Evolutionary conservation across 768 basidiomycete species (phyloP).

Genomic region (Collybiopsis luxurians): DNA sequence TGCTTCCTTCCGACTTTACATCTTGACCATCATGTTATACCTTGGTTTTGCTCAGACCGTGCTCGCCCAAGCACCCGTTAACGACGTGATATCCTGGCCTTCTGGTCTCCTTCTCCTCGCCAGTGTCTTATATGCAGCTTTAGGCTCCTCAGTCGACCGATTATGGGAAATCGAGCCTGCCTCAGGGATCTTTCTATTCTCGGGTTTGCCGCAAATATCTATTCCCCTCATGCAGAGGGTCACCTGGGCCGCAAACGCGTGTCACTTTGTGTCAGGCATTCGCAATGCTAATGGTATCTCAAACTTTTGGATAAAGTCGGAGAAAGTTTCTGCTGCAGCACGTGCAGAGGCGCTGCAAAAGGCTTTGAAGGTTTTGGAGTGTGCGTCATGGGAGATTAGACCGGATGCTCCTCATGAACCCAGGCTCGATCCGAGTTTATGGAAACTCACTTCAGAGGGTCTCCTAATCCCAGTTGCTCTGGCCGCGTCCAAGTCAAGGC

Average conservation of each 20-base stretch:
- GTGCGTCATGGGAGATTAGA: conserved; percentile 5
- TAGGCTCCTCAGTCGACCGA: conserved; percentile 19
- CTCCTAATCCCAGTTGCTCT: conserved; percentile 5
- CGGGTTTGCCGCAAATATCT: conserved; percentile 21
- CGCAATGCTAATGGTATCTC: conserved; percentile 16
- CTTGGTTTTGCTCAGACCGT: conserved; percentile 4
- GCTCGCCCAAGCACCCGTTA: conserved; percentile 25
- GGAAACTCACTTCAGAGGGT: conserved; percentile 14
- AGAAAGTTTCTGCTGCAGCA: conserved; percentile 14
- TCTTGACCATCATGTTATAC: not conserved
- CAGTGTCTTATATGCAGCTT: conserved; percentile 24
- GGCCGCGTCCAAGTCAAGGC: not conserved
- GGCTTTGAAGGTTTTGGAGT: conserved; percentile 1
- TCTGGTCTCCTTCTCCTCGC: conserved; percentile 26
- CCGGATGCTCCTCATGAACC: not conserved
- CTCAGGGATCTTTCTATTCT: conserved; percentile 19
- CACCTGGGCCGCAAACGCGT: conserved; percentile 19
- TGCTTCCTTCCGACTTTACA: not conserved
- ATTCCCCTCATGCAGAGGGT: conserved; percentile 22
- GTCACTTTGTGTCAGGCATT: conserved; percentile 25
- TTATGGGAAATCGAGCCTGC: conserved; percentile 26
- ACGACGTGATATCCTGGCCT: conserved; percentile 27
- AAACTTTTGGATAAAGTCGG: conserved; percentile 25
- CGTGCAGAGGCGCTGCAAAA: conserved; percentile 17
- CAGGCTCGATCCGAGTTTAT: not conserved